These are phyloP conservation scores for Penicillium sp. DNA, from an alignment of 2,329 filamentous ascomycete genomes.

Conservation along the genomic window DNA sequence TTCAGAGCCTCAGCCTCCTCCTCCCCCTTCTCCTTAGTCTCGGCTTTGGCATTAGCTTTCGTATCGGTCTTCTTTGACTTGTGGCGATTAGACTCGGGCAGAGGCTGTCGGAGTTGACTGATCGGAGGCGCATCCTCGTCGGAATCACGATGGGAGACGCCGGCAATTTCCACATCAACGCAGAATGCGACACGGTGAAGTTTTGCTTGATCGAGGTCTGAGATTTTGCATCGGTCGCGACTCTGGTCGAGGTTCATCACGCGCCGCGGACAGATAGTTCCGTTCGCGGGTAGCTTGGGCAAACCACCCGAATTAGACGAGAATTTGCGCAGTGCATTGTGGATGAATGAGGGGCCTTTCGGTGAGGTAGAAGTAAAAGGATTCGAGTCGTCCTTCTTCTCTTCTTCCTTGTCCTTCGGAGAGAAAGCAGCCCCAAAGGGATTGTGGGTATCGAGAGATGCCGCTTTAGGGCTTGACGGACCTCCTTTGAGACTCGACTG, in stretches of 20 bases:
- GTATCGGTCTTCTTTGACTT: slow-evolving; percentile 41
- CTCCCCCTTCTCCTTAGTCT: slow-evolving; percentile 61
- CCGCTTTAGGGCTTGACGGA: slow-evolving; percentile 30
- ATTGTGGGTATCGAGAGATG: slow-evolving; percentile 40
- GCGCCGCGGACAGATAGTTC: slow-evolving; percentile 73
- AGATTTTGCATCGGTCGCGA: slow-evolving; percentile 73
- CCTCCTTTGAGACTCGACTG: slow-evolving; percentile 34
- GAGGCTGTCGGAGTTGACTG: slow-evolving; percentile 27
- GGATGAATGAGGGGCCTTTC: slow-evolving; percentile 70
- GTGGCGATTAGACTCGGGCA: slow-evolving; percentile 25
- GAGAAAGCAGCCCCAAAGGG: slow-evolving; percentile 46
- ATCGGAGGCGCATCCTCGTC: slow-evolving; percentile 45
- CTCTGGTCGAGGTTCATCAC: slow-evolving; percentile 81
- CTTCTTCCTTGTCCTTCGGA: slow-evolving; percentile 46
- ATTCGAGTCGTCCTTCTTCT: slow-evolving; percentile 34
- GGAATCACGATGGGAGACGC: slow-evolving; percentile 74
- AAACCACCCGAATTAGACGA: slow-evolving; percentile 57
- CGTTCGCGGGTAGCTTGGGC: slow-evolving; percentile 55
- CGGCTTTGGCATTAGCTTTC: slow-evolving; percentile 52
- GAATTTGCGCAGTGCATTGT: slow-evolving; percentile 74
- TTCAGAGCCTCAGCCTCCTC: slow-evolving; percentile 74
- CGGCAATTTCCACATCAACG: slow-evolving; percentile 95
- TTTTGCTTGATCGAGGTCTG: slow-evolving; percentile 76
- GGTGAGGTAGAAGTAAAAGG: slow-evolving; percentile 63
- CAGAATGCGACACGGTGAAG: slow-evolving; percentile 88